phyloP scores from a whole-genome alignment of 2,329 filamentous ascomycete species.

The Allantophomopsis cytisporea region DNA sequence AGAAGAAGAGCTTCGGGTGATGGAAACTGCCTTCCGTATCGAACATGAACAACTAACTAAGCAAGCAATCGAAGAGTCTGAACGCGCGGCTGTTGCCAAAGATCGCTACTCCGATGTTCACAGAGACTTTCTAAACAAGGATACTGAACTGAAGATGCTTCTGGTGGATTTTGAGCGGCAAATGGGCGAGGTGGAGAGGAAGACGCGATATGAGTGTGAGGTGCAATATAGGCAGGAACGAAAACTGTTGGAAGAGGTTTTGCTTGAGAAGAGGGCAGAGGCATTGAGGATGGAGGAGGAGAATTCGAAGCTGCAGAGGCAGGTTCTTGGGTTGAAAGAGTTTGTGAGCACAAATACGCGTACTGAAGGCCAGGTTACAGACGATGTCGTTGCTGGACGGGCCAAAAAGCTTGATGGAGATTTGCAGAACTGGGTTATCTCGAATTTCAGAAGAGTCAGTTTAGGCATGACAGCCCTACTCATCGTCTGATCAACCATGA shows the following conservation, averaged over 20 bases:
- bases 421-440: constrained; percentile 62
- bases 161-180: constrained; percentile 13
- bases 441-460: constrained; percentile 51
- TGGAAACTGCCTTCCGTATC: constrained; percentile 38
- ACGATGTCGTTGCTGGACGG: constrained; percentile 50
- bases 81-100: constrained; percentile 44
- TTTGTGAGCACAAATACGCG: constrained; percentile 57
- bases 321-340: constrained; percentile 56
- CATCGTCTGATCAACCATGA: not conserved
- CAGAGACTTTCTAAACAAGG: constrained; percentile 35
- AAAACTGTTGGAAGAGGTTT: constrained; percentile 29
- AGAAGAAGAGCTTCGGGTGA: constrained; percentile 34
- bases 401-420: constrained; percentile 51
- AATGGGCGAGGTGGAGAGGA: constrained; percentile 31
- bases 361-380: constrained; percentile 44
- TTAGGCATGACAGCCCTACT: constrained; percentile 20
- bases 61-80: constrained; percentile 30
- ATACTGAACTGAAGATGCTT: constrained; percentile 37
- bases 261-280: constrained; percentile 28
- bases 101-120: constrained; percentile 36
- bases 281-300: constrained; percentile 39
- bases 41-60: constrained; percentile 36
- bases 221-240: constrained; percentile 14
- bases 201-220: constrained; percentile 26
- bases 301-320: constrained; percentile 36